phyloP scores from a whole-genome alignment of 2,329 filamentous ascomycete genomes.

The Didymella segeticola region DNA sequence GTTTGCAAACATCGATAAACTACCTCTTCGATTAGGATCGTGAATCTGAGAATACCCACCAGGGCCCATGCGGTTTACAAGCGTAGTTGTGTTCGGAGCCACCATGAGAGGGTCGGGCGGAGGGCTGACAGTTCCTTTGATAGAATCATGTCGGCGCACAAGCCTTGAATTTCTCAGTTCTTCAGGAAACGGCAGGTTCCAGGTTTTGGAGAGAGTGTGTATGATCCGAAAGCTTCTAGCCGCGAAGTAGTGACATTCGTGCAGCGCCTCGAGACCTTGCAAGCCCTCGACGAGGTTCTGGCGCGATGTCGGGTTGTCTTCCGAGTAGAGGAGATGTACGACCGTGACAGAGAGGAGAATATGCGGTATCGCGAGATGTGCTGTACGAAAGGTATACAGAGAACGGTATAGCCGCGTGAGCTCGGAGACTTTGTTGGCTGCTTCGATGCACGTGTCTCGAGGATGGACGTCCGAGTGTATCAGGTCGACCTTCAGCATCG shows the following conservation, averaged over 20 bases:
- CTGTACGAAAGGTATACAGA: conserved; percentile 53
- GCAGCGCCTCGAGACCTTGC: conserved; percentile 52
- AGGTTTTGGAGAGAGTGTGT: conserved; percentile 50
- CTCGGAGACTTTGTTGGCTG: conserved; percentile 53
- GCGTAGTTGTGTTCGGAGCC: conserved; percentile 20
- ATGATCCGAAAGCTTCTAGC: conserved; percentile 53
- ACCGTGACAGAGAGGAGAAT: conserved; percentile 52
- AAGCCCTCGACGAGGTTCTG: conserved; percentile 52
- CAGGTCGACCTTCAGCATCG: conserved; percentile 69
- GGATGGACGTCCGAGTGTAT: conserved; percentile 67
- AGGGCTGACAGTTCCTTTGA: conserved; percentile 29
- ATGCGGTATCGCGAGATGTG: conserved; percentile 49
- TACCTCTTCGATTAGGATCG: conserved; percentile 30
- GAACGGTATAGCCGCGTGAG: conserved; percentile 52
- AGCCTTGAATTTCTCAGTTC: conserved; percentile 37
- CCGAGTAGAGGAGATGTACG: conserved; percentile 55
- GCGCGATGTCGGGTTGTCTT: conserved; percentile 44
- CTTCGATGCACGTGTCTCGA: conserved; percentile 67
- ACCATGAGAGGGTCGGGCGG: conserved; percentile 27
- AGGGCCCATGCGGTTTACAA: conserved; percentile 18
- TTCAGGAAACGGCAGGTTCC: conserved; percentile 54
- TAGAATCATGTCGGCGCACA: conserved; percentile 26
- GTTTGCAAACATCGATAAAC: conserved; percentile 41
- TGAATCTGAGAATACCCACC: conserved; percentile 11
- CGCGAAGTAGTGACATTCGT: conserved; percentile 53